Base-by-base conservation (phyloP, 805 yeast species). In the Wickerhamomyces silvicola region DNA sequence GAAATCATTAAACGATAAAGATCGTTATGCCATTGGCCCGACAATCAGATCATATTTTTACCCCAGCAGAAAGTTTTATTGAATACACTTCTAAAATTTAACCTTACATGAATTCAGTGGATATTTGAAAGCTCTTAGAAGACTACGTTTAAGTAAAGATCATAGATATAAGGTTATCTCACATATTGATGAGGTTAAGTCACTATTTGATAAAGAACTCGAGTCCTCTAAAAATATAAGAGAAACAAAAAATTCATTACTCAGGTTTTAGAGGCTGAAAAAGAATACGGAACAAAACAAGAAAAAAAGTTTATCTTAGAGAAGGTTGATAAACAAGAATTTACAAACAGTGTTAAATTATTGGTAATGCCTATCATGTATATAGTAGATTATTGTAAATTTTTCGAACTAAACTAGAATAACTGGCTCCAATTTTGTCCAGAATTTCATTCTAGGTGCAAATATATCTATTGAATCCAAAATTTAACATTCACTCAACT, bases 101-200 rank as follows among this genome's bases (percentile, higher is more conserved):
- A 43, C 41, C 1, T 37, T 45, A 4, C 38, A 38, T 28, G 52
- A 45, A 23, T 16, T 43, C 6, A 31, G 32, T 17, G 54, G 54
- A 1, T 49, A 42, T 26, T 31, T 44, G 11, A 47, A 49, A 19
- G 35, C 52, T 2, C 17, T 49, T n/a, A 45, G 48, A 37, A 40
- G 46, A 27, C 24, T 49, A 7, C 41, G 50, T n/a, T 17, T 49
- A 12, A 32, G 40, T 4, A 38, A 30, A 7, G 36, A 34, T 13
- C 46, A 39, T 24, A 41, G 49, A 25, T 33, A 34, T 6, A 27
- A 27, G 2, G 43, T 45, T 2, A 18, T 49, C 16, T 13, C 37
- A 13, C 30, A 36, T 7, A 39, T 41, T 11, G 31, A 21, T 9
- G 7, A n/a, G 17, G 37, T 38, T 7, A 41, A 38, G 25, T 24